A percentile compares a stretch with the other conserved stretches of the same genome.
Conservation (phyloP, 768 basidiomycete species). For the Glaciozyma antarctica region DNA sequence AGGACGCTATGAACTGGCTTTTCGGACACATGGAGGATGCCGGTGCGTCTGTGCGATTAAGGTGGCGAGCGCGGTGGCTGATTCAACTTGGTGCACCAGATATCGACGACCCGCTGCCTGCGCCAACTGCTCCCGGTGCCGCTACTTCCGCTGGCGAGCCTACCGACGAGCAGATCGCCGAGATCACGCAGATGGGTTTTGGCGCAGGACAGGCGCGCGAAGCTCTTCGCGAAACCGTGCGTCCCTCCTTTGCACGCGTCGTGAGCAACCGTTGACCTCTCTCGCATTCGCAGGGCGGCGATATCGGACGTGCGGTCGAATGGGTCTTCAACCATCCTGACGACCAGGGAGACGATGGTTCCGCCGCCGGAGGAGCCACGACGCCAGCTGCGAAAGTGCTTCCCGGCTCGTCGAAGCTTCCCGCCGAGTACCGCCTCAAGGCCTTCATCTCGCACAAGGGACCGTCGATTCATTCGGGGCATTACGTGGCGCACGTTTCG, state of each 20-base stretch:
- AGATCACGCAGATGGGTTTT: constrained; percentile 90
- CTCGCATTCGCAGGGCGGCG: constrained; percentile 51
- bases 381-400: constrained; percentile 29
- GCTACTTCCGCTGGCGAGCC: constrained; percentile 34
- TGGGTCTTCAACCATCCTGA: constrained; percentile 94
- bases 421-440: constrained; percentile 69
- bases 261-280: neutral
- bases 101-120: constrained; percentile 62
- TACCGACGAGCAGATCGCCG: constrained; percentile 56
- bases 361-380: constrained; percentile 28
- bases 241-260: constrained; percentile 37
- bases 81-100: constrained; percentile 45
- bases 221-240: constrained; percentile 73
- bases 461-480: constrained; percentile 85
- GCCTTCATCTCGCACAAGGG: constrained; percentile 98
- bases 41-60: constrained; percentile 45
- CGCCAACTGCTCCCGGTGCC: constrained; percentile 34
- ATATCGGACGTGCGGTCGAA: constrained; percentile 78
- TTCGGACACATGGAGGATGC: constrained; percentile 92
- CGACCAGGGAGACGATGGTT: constrained; percentile 52
- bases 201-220: constrained; percentile 70
- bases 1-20: constrained; percentile 90
- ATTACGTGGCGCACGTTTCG: constrained; percentile 76
- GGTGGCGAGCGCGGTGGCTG: neutral
- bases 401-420: constrained; percentile 54